Percentiles rank a stretch among this genome's conserved stretches.
Conservation (phyloP, 2,329 filamentous ascomycete genomes). For the Pseudogymnoascus sp. region DNA sequence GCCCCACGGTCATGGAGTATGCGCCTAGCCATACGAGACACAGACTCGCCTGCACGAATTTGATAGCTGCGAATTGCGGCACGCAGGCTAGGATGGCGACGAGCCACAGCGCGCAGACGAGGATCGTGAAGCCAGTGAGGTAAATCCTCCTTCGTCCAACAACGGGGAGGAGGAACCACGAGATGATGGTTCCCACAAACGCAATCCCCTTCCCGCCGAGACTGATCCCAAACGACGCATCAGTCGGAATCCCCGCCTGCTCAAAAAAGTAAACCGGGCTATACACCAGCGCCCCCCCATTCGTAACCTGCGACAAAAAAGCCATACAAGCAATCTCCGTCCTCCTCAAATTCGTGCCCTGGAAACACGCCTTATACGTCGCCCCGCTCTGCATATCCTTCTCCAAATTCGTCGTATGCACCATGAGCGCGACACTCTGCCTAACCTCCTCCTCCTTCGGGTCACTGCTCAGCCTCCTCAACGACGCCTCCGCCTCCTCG, state of each 20-base stretch:
- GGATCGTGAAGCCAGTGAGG: slow-evolving; percentile 34
- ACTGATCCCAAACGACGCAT: slow-evolving; percentile 43
- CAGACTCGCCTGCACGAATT: slow-evolving; percentile 22
- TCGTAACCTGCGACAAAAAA: slow-evolving; percentile 52
- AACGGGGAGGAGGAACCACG: slow-evolving; percentile 38
- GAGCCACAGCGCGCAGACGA: slow-evolving; percentile 38
- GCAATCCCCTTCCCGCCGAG: slow-evolving; percentile 39
- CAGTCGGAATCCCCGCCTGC: slow-evolving; percentile 41
- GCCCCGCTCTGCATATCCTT: slow-evolving; percentile 30
- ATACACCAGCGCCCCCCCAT: slow-evolving; percentile 52
- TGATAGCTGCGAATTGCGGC: slow-evolving; percentile 32
- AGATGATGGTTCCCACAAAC: slow-evolving; percentile 40
- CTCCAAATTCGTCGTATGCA: slow-evolving; percentile 46
- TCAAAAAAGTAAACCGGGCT: slow-evolving; percentile 54
- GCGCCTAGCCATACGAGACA: slow-evolving; percentile 23
- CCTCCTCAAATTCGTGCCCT: slow-evolving; percentile 37
- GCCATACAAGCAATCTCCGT: slow-evolving; percentile 48
- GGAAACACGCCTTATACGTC: slow-evolving; percentile 41
- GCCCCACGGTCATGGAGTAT: slow-evolving; percentile 32
- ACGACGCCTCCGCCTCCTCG: slow-evolving; percentile 33
- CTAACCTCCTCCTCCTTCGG: slow-evolving; percentile 35
- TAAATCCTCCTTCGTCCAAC: slow-evolving; percentile 43
- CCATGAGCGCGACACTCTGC: slow-evolving; percentile 41
- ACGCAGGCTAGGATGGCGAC: slow-evolving; percentile 38
- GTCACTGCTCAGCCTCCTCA: slow-evolving; percentile 15